Evolutionary conservation across 2,329 filamentous ascomycete species (phyloP), one percentile per base, ranked within the genome.

Genomic region (Exophiala spinifera): DNA sequence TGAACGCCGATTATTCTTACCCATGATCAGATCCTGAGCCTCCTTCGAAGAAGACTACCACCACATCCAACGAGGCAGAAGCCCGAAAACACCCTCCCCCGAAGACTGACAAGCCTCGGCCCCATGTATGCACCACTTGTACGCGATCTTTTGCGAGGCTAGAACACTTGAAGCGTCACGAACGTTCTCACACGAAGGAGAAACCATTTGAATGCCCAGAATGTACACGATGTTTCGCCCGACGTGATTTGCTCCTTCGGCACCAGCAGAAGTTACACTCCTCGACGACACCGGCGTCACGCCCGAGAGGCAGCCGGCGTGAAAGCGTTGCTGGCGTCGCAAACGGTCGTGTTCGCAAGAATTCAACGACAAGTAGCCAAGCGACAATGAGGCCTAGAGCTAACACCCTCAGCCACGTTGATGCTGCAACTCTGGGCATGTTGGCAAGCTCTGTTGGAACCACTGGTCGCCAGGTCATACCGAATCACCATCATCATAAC

Each of bases 191-290:
- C 70, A 96, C 91, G 42, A 96, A 99, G 72, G 91, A 99, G 75
- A 99, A 99, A 78, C 94, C 94, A 1, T 99, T 99, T 66, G 91
- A 96, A 73, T 99, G 94, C 67, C 89, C 90, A 23, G 90, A 97
- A 71, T 99, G 94, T 73, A 82, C 89, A 34, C 79, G 94, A 74
- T 97, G 94, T 75, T 99, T 99, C 73, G 94, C 94, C 56, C 85
- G 94, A 57, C 85, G 94, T 62, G 94, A 99, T 72, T 75, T 99
- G 63, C 80, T 99, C 51, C 77, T 99, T 62, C 85, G 94, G 56
- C 94, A 99, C 74, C 94, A 99, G 79, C 94, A 99, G 78, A 99
- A 99, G 79, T 82, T 99, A 45, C 94, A 99, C 70, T 90, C 95
- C 79, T 90, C 90, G 21, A 89, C 89, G 11, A 91, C 91, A 0